These are phyloP conservation scores for Metarhizium sp. DNA, from an alignment of 2,329 filamentous ascomycete genomes.

Conservation along the genomic window DNA sequence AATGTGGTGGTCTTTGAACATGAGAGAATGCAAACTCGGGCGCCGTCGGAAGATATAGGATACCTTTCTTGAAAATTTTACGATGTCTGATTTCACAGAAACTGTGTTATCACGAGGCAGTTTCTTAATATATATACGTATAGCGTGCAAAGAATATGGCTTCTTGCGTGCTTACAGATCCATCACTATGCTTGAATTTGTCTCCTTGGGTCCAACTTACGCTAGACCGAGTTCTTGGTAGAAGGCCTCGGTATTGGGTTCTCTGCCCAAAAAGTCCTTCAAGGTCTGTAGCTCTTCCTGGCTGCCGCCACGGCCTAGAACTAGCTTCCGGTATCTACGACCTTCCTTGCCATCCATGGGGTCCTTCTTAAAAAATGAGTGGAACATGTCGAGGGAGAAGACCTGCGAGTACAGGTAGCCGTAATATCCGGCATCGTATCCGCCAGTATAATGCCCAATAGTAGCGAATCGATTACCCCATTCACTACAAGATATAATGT, in stretches of 20 bases:
- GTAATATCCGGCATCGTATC: slow-evolving; percentile 82
- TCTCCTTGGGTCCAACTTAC: background rate
- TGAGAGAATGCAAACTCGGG: background rate
- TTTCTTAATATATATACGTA: background rate
- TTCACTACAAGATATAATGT: slow-evolving; percentile 28
- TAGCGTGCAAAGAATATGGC: background rate
- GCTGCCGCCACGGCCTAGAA: slow-evolving; percentile 67
- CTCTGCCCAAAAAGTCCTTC: slow-evolving; percentile 67
- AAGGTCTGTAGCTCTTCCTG: slow-evolving; percentile 75
- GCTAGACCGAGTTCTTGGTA: slow-evolving; percentile 62
- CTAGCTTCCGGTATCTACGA: slow-evolving; percentile 65
- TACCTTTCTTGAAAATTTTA: background rate
- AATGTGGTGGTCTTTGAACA: background rate
- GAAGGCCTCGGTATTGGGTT: slow-evolving; percentile 70
- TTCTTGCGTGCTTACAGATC: no score
- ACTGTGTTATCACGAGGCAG: background rate
- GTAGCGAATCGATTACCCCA: slow-evolving; percentile 75
- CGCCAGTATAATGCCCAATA: slow-evolving; percentile 75
- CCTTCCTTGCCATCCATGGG: slow-evolving; percentile 71
- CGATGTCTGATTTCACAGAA: background rate
- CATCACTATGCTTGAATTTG: background rate
- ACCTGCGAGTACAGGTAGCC: slow-evolving; percentile 67
- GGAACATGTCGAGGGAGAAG: slow-evolving; percentile 81
- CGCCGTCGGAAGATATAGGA: background rate
- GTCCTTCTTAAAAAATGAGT: slow-evolving; percentile 65